Conservation (phyloP, 2,329 filamentous ascomycete species). For the Bipolaris gigantea region DNA sequence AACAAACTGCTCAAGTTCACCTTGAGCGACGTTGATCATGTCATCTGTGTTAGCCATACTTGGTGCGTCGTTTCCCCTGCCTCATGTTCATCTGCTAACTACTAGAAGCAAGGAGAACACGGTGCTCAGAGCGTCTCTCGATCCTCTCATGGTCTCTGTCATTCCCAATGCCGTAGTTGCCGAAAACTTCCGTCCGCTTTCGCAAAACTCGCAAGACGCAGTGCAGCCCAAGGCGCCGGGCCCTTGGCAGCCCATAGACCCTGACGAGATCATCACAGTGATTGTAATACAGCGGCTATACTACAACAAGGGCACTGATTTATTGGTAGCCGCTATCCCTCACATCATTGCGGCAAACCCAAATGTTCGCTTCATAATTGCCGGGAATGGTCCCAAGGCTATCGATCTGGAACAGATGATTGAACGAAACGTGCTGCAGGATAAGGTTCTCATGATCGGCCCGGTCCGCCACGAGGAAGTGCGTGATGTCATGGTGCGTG, state of each 20-base stretch:
- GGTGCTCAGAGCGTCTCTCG: constrained; percentile 87
- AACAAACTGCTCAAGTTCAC: constrained; percentile 98
- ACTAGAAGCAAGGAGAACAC: constrained; percentile 88
- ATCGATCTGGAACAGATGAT: constrained; percentile 99
- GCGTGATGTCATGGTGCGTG: constrained; percentile 93
- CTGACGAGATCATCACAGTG: constrained; percentile 88
- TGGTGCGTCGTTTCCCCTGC: constrained; percentile 60
- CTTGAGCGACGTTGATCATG: constrained; percentile 94
- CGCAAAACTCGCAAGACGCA: constrained; percentile 38
- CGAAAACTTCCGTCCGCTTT: constrained; percentile 84
- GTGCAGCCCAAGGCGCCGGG: constrained; percentile 47
- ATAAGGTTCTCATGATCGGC: constrained; percentile 89
- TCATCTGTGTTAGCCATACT: constrained; percentile 97
- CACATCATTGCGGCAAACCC: constrained; percentile 86
- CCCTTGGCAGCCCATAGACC: constrained; percentile 70
- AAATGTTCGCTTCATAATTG: constrained; percentile 95
- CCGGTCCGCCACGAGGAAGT: constrained; percentile 95
- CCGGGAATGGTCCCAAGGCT: constrained; percentile 91
- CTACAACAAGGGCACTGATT: constrained; percentile 97
- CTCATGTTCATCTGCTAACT: constrained; percentile 11
- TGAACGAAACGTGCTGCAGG: constrained; percentile 89
- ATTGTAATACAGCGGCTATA: constrained; percentile 97
- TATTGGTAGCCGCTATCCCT: constrained; percentile 94
- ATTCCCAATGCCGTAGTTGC: constrained; percentile 98
- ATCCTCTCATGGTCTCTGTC: constrained; percentile 95